Evolutionary conservation across 2,329 filamentous ascomycete genomes (phyloP), one percentile per base, ranked within the genome.

Genomic region (Fusarium agapanthi): DNA sequence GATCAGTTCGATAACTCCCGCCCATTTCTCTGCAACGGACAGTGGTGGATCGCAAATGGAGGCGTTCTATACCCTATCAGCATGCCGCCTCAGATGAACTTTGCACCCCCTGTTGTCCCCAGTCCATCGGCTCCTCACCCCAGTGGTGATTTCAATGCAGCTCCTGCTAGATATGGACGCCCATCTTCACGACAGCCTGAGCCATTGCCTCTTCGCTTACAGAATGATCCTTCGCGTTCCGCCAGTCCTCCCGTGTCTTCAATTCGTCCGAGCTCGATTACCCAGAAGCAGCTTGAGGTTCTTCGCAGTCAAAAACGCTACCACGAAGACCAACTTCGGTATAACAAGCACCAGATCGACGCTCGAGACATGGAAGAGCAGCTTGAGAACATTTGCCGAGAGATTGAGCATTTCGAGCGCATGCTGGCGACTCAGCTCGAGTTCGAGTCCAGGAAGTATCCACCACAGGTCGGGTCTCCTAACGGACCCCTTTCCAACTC

Each of bases 311-410:
- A 85, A n/a, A 82, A 91, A 66, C 88, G 86, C 74, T 86, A 87
- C 64, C 83, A 87, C 44, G 86, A 90, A 69, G 86, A 88, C 66
- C 89, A 91, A 72, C 79, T 91, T 48, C 84, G 86, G 58, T 90
- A 88, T 81, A 91, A 91, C 76, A 87, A 85, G 71, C 88, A 91
- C 69, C 89, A 91, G 72, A 89, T 91, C 69, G 89, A 91, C 65
- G 88, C 88, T 72, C 84, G 83, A 68, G 80, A 83, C 38, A 85
- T 89, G 77, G 83, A 86, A 80, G 32, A 83, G 84, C 47, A 84
- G 81, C 48, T 72, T 7, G 76, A 81, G 40, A 77, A 81, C 40
- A 76, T 88, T 64, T 80, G 82, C n/a, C 79, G 82, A 28, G 84
- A 84, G 37, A 86, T 90, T 62, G 78, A 81, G 32, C 81, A 85